A percentile compares a stretch with the other conserved stretches of the same genome.
phyloP scores from a whole-genome alignment of 164 flowering plant genomes.

The Piper betle region DNA sequence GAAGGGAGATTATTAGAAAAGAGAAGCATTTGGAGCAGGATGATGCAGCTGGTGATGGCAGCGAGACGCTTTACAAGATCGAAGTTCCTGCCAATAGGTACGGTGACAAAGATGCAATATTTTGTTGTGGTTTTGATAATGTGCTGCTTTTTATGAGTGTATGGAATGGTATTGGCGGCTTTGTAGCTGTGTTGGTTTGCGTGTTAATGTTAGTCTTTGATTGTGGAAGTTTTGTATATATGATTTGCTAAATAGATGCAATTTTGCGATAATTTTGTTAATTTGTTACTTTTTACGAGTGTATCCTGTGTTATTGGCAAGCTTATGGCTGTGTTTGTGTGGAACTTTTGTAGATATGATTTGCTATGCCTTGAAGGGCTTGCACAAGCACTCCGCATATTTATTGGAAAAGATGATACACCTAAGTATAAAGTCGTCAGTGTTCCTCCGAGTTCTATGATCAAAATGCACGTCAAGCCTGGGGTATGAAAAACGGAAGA shows the following conservation, averaged over 20 bases:
- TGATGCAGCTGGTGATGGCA: conserved; percentile 39
- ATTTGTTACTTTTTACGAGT: neutral
- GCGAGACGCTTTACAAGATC: conserved; percentile 84
- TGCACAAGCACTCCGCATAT: conserved; percentile 66
- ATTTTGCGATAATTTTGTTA: neutral
- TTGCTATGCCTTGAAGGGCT: conserved; percentile 96
- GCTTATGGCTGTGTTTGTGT: neutral
- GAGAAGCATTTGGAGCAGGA: conserved; percentile 71
- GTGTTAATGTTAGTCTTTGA: neutral
- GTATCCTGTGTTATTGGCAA: neutral
- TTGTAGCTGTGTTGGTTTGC: neutral
- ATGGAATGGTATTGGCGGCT: neutral
- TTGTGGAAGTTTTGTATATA: neutral
- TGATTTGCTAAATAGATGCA: neutral
- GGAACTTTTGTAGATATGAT: conserved; percentile 42
- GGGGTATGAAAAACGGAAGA: conserved; percentile 33
- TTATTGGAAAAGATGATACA: conserved; percentile 38
- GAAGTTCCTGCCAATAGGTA: conserved; percentile 93
- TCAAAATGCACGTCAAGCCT: conserved; percentile 69
- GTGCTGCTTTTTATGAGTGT: too few species aligned
- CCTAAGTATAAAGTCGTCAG: conserved; percentile 46
- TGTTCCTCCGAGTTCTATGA: conserved; percentile 38
- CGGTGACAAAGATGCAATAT: neutral
- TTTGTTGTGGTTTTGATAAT: too few species aligned
- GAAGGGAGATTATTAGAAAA: conserved; percentile 78